These are phyloP conservation scores for Candida railenensis DNA, from an alignment of 805 yeast species.

Conservation along the genomic window DNA sequence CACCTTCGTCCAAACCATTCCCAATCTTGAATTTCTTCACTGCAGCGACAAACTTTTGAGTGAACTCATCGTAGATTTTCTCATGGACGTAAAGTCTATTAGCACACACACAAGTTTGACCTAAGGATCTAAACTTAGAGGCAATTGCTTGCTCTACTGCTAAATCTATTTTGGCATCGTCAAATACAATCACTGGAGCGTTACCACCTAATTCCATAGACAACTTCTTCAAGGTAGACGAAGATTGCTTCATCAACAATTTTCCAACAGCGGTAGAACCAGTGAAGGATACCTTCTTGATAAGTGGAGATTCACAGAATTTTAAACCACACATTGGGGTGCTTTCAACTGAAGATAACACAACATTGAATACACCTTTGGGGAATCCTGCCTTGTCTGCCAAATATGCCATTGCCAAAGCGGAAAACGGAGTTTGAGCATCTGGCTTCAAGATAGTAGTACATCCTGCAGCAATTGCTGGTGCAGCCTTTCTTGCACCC, in stretches of 20 bases:
- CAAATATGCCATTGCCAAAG: conserved; percentile 55
- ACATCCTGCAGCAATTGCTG: conserved; percentile 67
- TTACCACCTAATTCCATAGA: conserved; percentile 80
- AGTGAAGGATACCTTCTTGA: conserved; percentile 71
- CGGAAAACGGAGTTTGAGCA: conserved; percentile 59
- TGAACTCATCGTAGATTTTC: conserved; percentile 61
- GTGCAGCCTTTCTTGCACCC: conserved; percentile 65
- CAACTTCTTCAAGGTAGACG: conserved; percentile 64
- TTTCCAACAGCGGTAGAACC: conserved; percentile 78
- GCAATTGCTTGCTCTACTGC: conserved; percentile 69
- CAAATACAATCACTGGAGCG: conserved; percentile 75
- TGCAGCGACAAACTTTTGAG: conserved; percentile 45
- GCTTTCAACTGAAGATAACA: conserved; percentile 43
- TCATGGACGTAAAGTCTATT: conserved; percentile 69
- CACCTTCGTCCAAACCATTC: conserved; percentile 50
- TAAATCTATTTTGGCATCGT: conserved; percentile 64
- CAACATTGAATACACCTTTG: conserved; percentile 53
- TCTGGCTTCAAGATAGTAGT: conserved; percentile 62
- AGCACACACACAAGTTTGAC: conserved; percentile 83
- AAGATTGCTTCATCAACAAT: conserved; percentile 58
- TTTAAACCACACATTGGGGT: conserved; percentile 55
- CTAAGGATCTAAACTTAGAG: conserved; percentile 71
- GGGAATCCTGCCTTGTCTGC: conserved; percentile 64
- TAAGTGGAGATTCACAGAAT: conserved; percentile 52
- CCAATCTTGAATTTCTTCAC: conserved; percentile 53